Conservation (phyloP, 805 yeast species). For the Ogataea henricii region DNA sequence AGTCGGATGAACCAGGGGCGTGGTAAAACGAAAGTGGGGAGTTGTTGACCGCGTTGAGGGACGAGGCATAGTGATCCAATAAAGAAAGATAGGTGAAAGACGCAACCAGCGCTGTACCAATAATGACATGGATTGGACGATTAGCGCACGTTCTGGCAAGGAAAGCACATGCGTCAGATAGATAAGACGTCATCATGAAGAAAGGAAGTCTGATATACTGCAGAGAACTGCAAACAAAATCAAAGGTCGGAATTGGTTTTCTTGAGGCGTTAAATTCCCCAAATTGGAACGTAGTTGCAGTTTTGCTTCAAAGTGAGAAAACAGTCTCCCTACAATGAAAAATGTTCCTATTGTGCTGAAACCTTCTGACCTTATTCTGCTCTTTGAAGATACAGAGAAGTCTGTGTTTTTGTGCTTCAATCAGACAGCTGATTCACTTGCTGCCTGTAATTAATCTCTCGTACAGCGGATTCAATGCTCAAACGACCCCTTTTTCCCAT, state of each 20-base stretch:
- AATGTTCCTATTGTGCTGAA: background rate
- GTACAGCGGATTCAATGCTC: background rate
- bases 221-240: background rate
- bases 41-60: constrained; percentile 14
- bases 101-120: constrained; percentile 69
- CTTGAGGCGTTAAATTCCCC: background rate
- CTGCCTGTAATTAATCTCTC: background rate
- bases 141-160: constrained; percentile 59
- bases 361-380: background rate
- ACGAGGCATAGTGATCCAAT: constrained; percentile 59
- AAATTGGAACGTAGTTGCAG: background rate
- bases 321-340: background rate
- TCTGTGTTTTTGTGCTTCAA: background rate
- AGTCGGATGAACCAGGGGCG: constrained; percentile 35
- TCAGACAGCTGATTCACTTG: background rate
- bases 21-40: constrained; percentile 38
- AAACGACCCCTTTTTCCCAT: constrained; percentile 9
- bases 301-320: constrained; percentile 1
- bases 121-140: constrained; percentile 84
- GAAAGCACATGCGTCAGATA: constrained; percentile 31
- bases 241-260: background rate
- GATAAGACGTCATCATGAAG: constrained; percentile 15
- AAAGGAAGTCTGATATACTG: background rate
- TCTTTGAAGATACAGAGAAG: background rate
- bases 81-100: constrained; percentile 78